Percentiles rank a stretch among this genome's conserved stretches.
Evolutionary conservation across 2,329 filamentous ascomycete species (phyloP).

Genomic region (Neopestalotiopsis sp.): DNA sequence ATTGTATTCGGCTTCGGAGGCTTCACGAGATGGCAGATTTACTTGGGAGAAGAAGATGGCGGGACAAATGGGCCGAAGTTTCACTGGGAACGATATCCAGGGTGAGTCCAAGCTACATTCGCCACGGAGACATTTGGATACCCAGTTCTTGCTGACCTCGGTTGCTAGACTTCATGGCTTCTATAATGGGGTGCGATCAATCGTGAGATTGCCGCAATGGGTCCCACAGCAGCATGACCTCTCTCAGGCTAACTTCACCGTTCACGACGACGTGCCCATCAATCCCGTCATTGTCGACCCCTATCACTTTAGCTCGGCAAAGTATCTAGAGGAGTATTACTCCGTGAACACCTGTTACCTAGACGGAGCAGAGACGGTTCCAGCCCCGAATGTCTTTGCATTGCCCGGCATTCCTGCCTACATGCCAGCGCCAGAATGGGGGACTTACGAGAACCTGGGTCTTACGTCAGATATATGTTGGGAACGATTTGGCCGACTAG

Average conservation of each 20-base stretch:
- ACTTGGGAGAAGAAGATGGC: constrained; percentile 7
- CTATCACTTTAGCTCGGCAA: constrained; percentile 30
- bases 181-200: constrained; percentile 33
- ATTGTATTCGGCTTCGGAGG: constrained; percentile 1
- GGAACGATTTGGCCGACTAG: constrained; percentile 71
- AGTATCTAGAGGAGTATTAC: constrained; percentile 33
- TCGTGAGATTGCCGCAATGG: constrained; percentile 34
- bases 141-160: constrained; percentile 18
- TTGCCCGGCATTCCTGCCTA: constrained; percentile 66
- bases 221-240: constrained; percentile 30
- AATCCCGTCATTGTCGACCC: constrained; percentile 33
- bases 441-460: constrained; percentile 65
- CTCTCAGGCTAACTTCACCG: constrained; percentile 25
- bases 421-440: constrained; percentile 68
- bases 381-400: constrained; percentile 44
- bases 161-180: constrained; percentile 30
- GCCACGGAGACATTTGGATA: neutral
- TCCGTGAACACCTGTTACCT: constrained; percentile 49
- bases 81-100: constrained; percentile 14
- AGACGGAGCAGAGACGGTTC: constrained; percentile 48
- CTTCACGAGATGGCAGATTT: constrained; percentile 3
- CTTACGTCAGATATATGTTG: constrained; percentile 71
- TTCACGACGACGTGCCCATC: constrained; percentile 29
- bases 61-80: constrained; percentile 6
- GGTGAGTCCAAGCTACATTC: constrained; percentile 6